Conservation (phyloP, 225 moss, liverwort and hornwort species). For the Polytrichum commune region DNA sequence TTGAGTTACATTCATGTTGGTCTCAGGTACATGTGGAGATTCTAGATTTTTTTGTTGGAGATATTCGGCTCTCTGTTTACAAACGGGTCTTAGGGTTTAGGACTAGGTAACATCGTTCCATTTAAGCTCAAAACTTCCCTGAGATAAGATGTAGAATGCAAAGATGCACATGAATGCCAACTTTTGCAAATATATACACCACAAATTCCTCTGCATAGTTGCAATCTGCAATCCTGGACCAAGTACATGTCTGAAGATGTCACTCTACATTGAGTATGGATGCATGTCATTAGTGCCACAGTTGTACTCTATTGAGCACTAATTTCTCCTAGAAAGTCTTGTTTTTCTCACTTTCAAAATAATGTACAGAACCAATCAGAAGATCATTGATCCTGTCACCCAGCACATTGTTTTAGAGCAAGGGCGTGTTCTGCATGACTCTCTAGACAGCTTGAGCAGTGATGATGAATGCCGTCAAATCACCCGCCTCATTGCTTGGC, state of each 20-base stretch:
- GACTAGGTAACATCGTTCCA: slow-evolving; percentile 40
- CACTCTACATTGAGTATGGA: too few relatives aligned
- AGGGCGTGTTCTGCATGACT: slow-evolving; percentile 88
- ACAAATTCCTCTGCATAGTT: too few relatives aligned
- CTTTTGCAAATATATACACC: too few relatives aligned
- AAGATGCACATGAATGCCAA: too few relatives aligned
- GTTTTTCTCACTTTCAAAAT: slow-evolving; percentile 9
- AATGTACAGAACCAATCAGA: slow-evolving; percentile 66
- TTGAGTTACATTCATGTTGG: background rate
- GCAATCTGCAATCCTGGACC: too few relatives aligned
- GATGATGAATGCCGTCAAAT: slow-evolving; percentile 99
- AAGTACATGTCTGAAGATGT: too few relatives aligned
- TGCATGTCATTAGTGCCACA: too few relatives aligned
- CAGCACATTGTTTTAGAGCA: slow-evolving; percentile 93
- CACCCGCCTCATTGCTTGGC: slow-evolving; percentile 76
- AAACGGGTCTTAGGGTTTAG: slow-evolving; percentile 77
- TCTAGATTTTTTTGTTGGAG: slow-evolving; percentile 80
- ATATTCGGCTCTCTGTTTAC: slow-evolving; percentile 83
- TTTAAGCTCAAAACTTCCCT: too few relatives aligned
- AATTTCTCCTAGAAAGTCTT: background rate
- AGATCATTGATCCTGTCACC: slow-evolving; percentile 78
- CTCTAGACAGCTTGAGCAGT: slow-evolving; percentile 96
- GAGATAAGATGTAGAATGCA: too few relatives aligned
- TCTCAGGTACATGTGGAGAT: slow-evolving; percentile 79
- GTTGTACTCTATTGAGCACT: too few relatives aligned